A percentile compares a stretch with the other conserved stretches of the same genome.
Evolutionary conservation across 2,329 filamentous ascomycete genomes (phyloP).

Genomic region (Cladosporium sp.): DNA sequence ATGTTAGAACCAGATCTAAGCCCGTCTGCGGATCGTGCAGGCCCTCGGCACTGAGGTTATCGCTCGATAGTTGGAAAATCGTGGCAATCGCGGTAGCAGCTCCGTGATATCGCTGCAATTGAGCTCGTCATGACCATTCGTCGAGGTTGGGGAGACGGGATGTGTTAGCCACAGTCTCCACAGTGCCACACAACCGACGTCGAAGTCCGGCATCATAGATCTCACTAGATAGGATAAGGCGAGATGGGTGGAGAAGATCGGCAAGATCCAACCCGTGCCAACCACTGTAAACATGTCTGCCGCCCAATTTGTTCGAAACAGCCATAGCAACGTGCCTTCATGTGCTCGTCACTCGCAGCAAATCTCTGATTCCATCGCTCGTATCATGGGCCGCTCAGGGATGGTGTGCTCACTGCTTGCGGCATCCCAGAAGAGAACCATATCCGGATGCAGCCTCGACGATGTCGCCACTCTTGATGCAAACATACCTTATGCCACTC

Average conservation of each 20-base stretch:
- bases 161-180: slow-evolving; percentile 9
- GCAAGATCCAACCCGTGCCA: slow-evolving; percentile 5
- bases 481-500: neutral
- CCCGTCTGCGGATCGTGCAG: neutral
- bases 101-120: neutral
- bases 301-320: slow-evolving; percentile 1
- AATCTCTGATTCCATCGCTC: neutral
- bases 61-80: neutral
- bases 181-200: slow-evolving; percentile 1
- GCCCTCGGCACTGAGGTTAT: neutral
- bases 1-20: neutral
- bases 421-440: neutral
- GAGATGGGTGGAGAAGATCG: slow-evolving; percentile 8
- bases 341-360: neutral
- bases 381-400: neutral
- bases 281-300: neutral
- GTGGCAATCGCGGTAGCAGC: neutral
- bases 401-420: neutral
- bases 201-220: slow-evolving; percentile 7
- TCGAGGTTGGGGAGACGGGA: neutral
- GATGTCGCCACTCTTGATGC: neutral
- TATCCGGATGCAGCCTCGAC: neutral
- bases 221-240: neutral
- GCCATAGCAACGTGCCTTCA: slow-evolving; percentile 3
- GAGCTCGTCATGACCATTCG: slow-evolving; percentile 3